A percentile compares a stretch with the other conserved stretches of the same genome.
phyloP scores from a whole-genome alignment of 768 basidiomycete species.

The Suillus fuscotomentosus region DNA sequence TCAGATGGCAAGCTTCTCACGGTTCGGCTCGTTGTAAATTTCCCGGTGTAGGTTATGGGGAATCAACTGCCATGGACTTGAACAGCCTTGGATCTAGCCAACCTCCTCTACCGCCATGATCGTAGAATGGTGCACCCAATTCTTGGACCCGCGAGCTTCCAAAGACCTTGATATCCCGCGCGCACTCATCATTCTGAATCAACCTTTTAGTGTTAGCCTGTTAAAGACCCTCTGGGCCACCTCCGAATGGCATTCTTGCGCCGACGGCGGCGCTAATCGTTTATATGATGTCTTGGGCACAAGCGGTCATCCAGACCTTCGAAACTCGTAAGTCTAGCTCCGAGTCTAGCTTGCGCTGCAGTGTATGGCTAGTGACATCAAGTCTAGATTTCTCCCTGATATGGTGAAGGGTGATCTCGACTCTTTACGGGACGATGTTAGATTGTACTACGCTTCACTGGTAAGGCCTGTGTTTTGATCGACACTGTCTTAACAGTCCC shows the following conservation, averaged over 20 bases:
- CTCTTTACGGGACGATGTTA: constrained; percentile 77
- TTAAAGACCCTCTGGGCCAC: constrained; percentile 60
- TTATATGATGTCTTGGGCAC: constrained; percentile 58
- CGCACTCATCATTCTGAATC: constrained; percentile 87
- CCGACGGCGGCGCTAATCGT: constrained; percentile 88
- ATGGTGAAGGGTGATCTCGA: constrained; percentile 95
- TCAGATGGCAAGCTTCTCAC: not conserved
- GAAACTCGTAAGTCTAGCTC: constrained; percentile 12
- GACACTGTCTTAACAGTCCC: not conserved
- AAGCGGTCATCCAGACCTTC: constrained; percentile 10
- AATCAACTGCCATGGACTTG: not conserved
- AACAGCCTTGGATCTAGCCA: not conserved
- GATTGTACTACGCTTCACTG: constrained; percentile 57
- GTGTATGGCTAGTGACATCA: constrained; percentile 2
- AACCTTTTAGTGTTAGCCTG: constrained; percentile 69
- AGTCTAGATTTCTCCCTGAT: constrained; percentile 69
- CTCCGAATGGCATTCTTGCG: constrained; percentile 61
- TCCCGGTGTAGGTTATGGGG: not conserved
- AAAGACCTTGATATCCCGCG: constrained; percentile 17
- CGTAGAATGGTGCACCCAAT: constrained; percentile 24
- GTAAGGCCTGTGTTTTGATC: constrained; percentile 34
- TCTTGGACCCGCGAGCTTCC: constrained; percentile 20
- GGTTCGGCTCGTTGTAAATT: not conserved
- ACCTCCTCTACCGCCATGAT: not conserved
- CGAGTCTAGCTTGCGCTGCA: constrained; percentile 1